Percentiles rank a stretch among this genome's conserved stretches.
Evolutionary conservation across 2,329 filamentous ascomycete genomes (phyloP).

Genomic region (Trichophyton mentagrophytes): DNA sequence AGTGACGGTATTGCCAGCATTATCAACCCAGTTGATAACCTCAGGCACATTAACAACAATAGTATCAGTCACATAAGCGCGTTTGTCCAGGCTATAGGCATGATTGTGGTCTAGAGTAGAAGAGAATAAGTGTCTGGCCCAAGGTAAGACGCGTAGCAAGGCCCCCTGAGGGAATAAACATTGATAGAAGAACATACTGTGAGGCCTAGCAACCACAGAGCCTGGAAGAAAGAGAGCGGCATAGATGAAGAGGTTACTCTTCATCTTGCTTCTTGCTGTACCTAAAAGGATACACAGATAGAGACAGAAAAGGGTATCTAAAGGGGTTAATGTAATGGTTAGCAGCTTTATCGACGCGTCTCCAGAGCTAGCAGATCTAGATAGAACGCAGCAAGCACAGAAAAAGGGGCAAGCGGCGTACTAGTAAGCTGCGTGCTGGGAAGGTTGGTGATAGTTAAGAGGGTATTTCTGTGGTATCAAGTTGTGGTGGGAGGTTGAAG

Average conservation of each 20-base stretch:
- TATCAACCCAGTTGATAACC: conserved; percentile 48
- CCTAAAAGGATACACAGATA: not conserved
- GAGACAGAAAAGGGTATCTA: not conserved
- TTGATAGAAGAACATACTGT: conserved; percentile 16
- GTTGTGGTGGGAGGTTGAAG: not conserved
- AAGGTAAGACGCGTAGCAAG: not conserved
- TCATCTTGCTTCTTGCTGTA: conserved; percentile 30
- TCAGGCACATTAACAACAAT: conserved; percentile 34
- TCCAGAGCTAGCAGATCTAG: not conserved
- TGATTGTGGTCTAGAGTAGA: conserved; percentile 12
- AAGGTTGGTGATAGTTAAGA: not conserved
- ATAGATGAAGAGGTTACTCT: conserved; percentile 27
- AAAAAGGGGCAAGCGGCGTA: not conserved
- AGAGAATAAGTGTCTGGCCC: not conserved
- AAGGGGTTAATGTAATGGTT: not conserved
- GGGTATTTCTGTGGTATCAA: not conserved
- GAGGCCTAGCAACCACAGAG: conserved; percentile 33
- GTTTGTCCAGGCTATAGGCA: conserved; percentile 26
- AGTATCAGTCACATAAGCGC: conserved; percentile 26
- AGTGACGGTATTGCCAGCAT: conserved; percentile 41
- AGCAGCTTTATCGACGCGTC: not conserved
- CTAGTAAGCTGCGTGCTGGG: not conserved
- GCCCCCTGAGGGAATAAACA: not conserved
- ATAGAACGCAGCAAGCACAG: not conserved
- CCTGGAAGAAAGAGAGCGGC: conserved; percentile 29